These are phyloP conservation scores for Flaveria floridana DNA, from an alignment of 140 eudicot species.

Conservation along the genomic window DNA sequence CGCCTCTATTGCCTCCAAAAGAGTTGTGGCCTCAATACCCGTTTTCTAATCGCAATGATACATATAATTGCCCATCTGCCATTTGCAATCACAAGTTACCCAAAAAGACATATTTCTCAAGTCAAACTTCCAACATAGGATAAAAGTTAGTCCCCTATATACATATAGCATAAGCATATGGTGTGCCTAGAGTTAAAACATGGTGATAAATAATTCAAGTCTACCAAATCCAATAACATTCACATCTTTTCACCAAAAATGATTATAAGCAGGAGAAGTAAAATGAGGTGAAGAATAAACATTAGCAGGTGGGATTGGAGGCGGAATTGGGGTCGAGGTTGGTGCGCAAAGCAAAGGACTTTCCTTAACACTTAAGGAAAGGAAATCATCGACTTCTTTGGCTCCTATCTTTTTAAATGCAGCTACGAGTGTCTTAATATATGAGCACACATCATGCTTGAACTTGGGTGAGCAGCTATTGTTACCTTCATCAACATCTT, in stretches of 20 bases:
- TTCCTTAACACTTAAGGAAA: conserved; percentile 3
- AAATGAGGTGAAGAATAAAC: neutral
- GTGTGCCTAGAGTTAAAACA: neutral
- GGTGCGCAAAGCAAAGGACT: neutral
- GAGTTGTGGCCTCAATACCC: neutral
- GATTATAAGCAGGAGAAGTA: conserved; percentile 11
- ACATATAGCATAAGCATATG: conserved; percentile 9
- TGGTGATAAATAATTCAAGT: neutral
- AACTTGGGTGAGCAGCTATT: conserved; percentile 55
- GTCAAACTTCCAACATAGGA: neutral
- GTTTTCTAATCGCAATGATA: neutral
- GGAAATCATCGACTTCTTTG: conserved; percentile 42
- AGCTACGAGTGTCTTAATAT: conserved; percentile 43
- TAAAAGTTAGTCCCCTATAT: conserved; percentile 13
- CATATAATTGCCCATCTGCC: neutral
- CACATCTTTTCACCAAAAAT: conserved; percentile 19
- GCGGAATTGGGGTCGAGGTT: neutral
- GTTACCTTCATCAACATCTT: conserved; percentile 54
- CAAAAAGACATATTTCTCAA: neutral
- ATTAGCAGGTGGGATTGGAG: neutral
- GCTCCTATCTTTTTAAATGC: conserved; percentile 57
- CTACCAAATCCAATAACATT: conserved; percentile 28
- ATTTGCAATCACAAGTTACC: conserved; percentile 8
- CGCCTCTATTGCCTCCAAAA: neutral
- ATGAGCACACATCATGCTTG: conserved; percentile 41